Base-by-base conservation (phyloP, 768 basidiomycete species). In the Hypsizygus marmoreus region DNA sequence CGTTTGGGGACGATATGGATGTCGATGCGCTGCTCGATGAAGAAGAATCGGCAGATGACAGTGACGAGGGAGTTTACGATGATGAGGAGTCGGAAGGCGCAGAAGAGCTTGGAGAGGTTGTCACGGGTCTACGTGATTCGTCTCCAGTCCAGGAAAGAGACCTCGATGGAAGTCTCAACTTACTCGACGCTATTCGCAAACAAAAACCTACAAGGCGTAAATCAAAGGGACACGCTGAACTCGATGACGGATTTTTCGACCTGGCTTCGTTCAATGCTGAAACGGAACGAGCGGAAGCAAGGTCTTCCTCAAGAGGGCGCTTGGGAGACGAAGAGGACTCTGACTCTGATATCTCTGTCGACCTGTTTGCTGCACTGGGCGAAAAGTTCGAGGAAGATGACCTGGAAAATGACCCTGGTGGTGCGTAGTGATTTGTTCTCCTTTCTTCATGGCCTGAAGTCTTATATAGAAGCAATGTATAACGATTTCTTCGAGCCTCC, bases 221-320 rank as follows among this genome's bases (percentile, higher is more conserved):
- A 45, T 31, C 42, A 20, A 31, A 52, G 55, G 40, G 34, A 39
- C 37, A 45, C 17, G 57, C 64, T 31, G 75, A 76, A 32, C 77
- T 97, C 22, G 86, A 97, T 64, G 95, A 98, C 61, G 82, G 75
- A 11, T 98, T 98, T 71, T 98, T 98, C 67, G 78, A 87, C 50
- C 76, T 99, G 36, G 80, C 81, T 22, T 75, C 81, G 14, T 99
- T 99, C 73, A 97, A 98, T 57, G 76, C 83, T 2, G 83, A 93
- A 62, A 86, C 86, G 2, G 89, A 91, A 62, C 80, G 79, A 54
- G 79, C 83, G 2, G 94, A 95, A 64, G 79, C 84, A 11, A 76
- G 67, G 47, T 73, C 69, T 12, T 74, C 79, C 8, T 82, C 84
- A 2, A 72, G 71, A 57, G 92, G 91, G 14, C 70, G 67, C 20